Percentiles rank a stretch among this genome's conserved stretches.
These are phyloP conservation scores for Piloderma croceum DNA, from an alignment of 768 basidiomycete species.

Conservation along the genomic window DNA sequence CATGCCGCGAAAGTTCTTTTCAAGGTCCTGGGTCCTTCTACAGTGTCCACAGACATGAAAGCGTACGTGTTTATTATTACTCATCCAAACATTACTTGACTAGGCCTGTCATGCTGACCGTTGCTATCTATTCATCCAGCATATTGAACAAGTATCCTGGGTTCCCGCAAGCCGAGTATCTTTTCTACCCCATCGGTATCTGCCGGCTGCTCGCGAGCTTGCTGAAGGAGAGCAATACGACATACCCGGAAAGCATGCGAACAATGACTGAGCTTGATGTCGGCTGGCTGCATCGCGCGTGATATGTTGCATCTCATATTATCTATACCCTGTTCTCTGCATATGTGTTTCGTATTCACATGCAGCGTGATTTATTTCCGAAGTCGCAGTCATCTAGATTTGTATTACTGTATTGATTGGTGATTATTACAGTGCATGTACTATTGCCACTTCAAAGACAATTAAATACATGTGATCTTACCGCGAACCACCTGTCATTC, in stretches of 20 bases:
- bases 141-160: conserved; percentile 68
- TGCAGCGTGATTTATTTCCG: no score
- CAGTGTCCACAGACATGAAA: conserved; percentile 46
- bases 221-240: conserved; percentile 70
- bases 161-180: conserved; percentile 83
- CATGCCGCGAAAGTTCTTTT: conserved; percentile 81
- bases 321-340: no score
- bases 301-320: neutral
- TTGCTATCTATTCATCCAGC: conserved; percentile 24
- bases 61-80: conserved; percentile 32
- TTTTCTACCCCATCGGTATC: conserved; percentile 76
- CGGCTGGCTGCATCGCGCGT: conserved; percentile 58
- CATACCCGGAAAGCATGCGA: conserved; percentile 72
- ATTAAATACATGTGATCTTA: no score
- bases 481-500: no score
- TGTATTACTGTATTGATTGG: no score
- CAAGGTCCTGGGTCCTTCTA: conserved; percentile 64
- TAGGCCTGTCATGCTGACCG: conserved; percentile 4
- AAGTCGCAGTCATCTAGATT: no score
- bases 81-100: conserved; percentile 1
- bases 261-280: conserved; percentile 79
- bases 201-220: conserved; percentile 65
- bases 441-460: no score
- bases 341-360: no score
- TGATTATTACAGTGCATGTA: no score